Percentiles rank a stretch among this genome's conserved stretches.
phyloP scores from a whole-genome alignment of 352 stramenopile species.

The Pythium scleroteichum region DNA sequence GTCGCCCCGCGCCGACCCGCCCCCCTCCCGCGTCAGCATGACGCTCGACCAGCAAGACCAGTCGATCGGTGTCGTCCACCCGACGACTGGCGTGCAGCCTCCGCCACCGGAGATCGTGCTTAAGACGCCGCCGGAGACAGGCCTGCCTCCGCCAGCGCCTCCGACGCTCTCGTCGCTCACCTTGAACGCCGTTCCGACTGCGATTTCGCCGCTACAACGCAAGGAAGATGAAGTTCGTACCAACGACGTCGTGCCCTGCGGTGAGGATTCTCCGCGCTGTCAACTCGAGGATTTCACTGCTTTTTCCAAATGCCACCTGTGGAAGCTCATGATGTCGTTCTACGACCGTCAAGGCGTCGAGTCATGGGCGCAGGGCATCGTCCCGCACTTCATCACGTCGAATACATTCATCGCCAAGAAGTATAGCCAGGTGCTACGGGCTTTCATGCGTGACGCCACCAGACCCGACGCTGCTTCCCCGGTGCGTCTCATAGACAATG shows the following conservation, averaged over 20 bases:
- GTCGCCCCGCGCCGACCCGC: not conserved
- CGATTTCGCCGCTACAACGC: slow-evolving; percentile 5
- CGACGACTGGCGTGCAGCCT: slow-evolving; percentile 6
- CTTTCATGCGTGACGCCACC: slow-evolving; percentile 67
- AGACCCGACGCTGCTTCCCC: slow-evolving; percentile 34
- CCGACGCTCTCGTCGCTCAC: slow-evolving; percentile 17
- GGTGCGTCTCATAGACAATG: slow-evolving; percentile 19
- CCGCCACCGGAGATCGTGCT: not conserved
- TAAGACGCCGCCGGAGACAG: slow-evolving; percentile 12
- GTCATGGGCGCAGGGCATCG: slow-evolving; percentile 92
- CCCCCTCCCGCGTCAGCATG: slow-evolving; percentile 1
- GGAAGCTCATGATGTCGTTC: slow-evolving; percentile 96
- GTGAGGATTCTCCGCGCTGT: slow-evolving; percentile 40
- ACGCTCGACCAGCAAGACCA: slow-evolving; percentile 14
- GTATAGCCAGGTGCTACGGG: slow-evolving; percentile 76
- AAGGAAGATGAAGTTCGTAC: slow-evolving; percentile 59
- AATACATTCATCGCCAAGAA: slow-evolving; percentile 94
- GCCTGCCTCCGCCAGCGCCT: slow-evolving; percentile 5
- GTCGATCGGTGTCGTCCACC: slow-evolving; percentile 12
- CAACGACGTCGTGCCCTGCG: slow-evolving; percentile 24
- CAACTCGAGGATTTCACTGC: slow-evolving; percentile 89
- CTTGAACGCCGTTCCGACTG: not conserved
- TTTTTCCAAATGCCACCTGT: slow-evolving; percentile 89
- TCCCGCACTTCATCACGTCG: slow-evolving; percentile 96
- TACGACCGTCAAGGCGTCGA: slow-evolving; percentile 85